Evolutionary conservation across 2,329 filamentous ascomycete species (phyloP).

Genomic region (Coniochaeta sp.): DNA sequence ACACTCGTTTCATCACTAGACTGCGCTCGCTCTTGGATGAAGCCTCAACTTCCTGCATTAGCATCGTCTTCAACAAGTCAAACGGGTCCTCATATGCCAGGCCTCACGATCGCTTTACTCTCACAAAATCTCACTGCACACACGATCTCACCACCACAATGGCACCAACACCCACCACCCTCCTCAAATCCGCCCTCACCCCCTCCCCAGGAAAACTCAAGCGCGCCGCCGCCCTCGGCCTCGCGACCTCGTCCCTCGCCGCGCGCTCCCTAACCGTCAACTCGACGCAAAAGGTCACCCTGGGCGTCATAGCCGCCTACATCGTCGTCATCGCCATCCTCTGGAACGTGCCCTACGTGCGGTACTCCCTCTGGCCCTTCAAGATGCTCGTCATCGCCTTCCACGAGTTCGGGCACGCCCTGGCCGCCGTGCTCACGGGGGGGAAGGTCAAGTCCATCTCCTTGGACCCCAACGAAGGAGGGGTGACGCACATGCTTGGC

Average conservation of each 20-base stretch:
- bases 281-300: slow-evolving; percentile 62
- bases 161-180: neutral
- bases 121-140: neutral
- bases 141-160: neutral
- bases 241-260: slow-evolving; percentile 20
- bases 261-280: slow-evolving; percentile 53
- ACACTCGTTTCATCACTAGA: too few species aligned
- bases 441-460: slow-evolving; percentile 68
- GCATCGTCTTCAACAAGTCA: too few species aligned
- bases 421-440: slow-evolving; percentile 65
- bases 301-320: slow-evolving; percentile 60
- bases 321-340: slow-evolving; percentile 67
- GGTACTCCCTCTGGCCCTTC: slow-evolving; percentile 71
- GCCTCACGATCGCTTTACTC: too few species aligned
- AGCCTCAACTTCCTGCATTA: too few species aligned
- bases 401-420: slow-evolving; percentile 72
- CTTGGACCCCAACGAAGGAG: slow-evolving; percentile 69
- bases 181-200: neutral
- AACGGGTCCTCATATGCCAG: too few species aligned
- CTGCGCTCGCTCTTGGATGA: too few species aligned
- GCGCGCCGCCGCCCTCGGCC: slow-evolving; percentile 6
- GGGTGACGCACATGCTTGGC: slow-evolving; percentile 70
- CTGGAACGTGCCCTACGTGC: slow-evolving; percentile 75
- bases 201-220: neutral
- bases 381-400: slow-evolving; percentile 86